Evolutionary conservation across 2,329 filamentous ascomycete genomes (phyloP).

Genomic region (Sporothrix brasiliensis): DNA sequence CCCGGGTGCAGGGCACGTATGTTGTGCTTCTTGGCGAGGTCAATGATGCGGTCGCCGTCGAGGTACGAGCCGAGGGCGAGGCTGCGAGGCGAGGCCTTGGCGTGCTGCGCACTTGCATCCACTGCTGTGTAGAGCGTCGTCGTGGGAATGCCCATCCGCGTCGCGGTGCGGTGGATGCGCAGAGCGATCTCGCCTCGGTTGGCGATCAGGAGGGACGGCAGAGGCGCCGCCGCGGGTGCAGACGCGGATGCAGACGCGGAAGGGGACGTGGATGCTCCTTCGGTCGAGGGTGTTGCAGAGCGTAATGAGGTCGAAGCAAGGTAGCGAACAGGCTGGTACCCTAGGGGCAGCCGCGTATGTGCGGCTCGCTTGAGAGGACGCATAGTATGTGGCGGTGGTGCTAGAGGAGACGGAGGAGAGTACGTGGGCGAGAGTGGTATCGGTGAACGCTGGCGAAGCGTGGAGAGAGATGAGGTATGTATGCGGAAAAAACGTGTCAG

Average conservation of each 20-base stretch:
- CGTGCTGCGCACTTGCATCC: conserved; percentile 85
- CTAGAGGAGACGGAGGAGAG: neutral
- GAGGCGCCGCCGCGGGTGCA: conserved; percentile 40
- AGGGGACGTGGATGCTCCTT: conserved; percentile 33
- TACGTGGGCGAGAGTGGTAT: neutral
- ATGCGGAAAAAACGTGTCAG: neutral
- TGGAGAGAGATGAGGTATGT: neutral
- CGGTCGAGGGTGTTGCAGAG: conserved; percentile 28
- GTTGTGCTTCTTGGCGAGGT: conserved; percentile 79
- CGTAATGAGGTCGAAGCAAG: conserved; percentile 26
- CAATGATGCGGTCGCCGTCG: conserved; percentile 89
- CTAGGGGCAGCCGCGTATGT: conserved; percentile 51
- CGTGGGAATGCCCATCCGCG: conserved; percentile 84
- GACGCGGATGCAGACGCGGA: conserved; percentile 39
- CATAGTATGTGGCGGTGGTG: conserved; percentile 46
- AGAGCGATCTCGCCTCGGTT: conserved; percentile 97
- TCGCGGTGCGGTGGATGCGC: conserved; percentile 85
- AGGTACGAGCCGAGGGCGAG: conserved; percentile 88
- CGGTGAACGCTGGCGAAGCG: neutral
- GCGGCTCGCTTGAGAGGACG: conserved; percentile 56
- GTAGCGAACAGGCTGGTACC: conserved; percentile 30
- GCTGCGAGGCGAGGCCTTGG: conserved; percentile 78
- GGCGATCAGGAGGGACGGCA: conserved; percentile 81
- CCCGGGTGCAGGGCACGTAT: conserved; percentile 94
- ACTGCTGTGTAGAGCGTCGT: conserved; percentile 95